Conservation (phyloP, 495 filamentous ascomycete genomes). For the Lepraria neglecta region DNA sequence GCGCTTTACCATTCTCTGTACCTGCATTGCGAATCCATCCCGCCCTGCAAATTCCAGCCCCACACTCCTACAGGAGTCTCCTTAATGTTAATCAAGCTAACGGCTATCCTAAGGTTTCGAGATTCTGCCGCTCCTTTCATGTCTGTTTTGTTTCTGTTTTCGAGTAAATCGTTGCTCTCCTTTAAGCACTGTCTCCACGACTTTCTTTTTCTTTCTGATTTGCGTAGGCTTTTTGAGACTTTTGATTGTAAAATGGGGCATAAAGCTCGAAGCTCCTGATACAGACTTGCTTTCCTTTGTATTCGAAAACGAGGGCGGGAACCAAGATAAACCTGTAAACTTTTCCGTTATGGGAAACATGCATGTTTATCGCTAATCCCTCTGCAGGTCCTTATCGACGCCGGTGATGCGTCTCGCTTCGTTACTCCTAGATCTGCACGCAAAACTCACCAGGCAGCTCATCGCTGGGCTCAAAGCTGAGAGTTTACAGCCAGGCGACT, state of each 20-base stretch:
- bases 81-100: no score
- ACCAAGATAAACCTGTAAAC: constrained; percentile 39
- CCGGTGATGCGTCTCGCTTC: constrained; percentile 40
- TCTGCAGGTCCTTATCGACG: constrained; percentile 46
- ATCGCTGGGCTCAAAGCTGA: constrained; percentile 45
- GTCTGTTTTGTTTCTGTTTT: not conserved
- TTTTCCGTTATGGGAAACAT: not conserved
- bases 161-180: not conserved
- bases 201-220: not conserved
- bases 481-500: constrained; percentile 47
- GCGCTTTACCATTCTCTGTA: not conserved
- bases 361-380: not conserved
- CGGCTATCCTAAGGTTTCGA: not conserved
- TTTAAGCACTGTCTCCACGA: not conserved
- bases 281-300: constrained; percentile 43
- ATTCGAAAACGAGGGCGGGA: constrained; percentile 37
- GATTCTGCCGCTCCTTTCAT: not conserved
- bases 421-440: constrained; percentile 47
- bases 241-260: constrained; percentile 33
- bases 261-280: constrained; percentile 29
- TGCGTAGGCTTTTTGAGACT: not conserved
- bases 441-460: constrained; percentile 40
- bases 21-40: not conserved
- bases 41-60: no score
- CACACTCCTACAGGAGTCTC: no score